Base-by-base conservation (phyloP, 192 early-diverging fungal species). In the Funneliformis mosseae region DNA sequence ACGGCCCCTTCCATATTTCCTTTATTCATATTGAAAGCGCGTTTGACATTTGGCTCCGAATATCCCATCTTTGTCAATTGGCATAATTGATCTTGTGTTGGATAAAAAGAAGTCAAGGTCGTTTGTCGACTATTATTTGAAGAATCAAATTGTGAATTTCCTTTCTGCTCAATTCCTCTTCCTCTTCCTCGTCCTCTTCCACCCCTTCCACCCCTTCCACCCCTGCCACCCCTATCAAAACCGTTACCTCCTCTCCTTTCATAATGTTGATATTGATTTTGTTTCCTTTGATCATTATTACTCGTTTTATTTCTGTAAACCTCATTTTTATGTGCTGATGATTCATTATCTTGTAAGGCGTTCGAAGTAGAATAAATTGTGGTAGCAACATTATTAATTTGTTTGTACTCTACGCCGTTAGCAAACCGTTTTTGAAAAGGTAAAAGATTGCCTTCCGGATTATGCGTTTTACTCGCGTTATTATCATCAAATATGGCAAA, bases 401-500 rank as follows among this genome's bases (percentile, higher is more conserved):
- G 16, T n/a, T 5, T 21, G 21, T 21, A 4, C 16, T 55, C 18
- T 55, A 55, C 16, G 21, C 50, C 50, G 50, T 25, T 14, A 45
- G 28, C 74, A 75, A 75, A 75, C 21, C 12, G 7, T 23, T 39
- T 75, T 55, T 75, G 7, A 41, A 75, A 75, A 60, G 74, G 74
- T 50, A 59, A 12, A 28, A 75, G 8, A 61, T 75, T 75, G 6
- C 74, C 74, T 41, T 75, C 48, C 8, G 28, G 46, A 48, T 59
- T 42, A 43, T 75, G 33, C 27, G 27, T 11, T 38, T 39, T 25
- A 8, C 12, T 59, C 10, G 48, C 45, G 16, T 16, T 18, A 33
- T 75, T 2, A 23, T 75, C 74, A 55, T 75, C 74, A 59, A 75
- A 28, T 59, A 75, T 75, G 33, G 74, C 48, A 23, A 75, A 75